Conservation (phyloP, 2,329 filamentous ascomycete genomes). For the Pseudogymnoascus sp. region DNA sequence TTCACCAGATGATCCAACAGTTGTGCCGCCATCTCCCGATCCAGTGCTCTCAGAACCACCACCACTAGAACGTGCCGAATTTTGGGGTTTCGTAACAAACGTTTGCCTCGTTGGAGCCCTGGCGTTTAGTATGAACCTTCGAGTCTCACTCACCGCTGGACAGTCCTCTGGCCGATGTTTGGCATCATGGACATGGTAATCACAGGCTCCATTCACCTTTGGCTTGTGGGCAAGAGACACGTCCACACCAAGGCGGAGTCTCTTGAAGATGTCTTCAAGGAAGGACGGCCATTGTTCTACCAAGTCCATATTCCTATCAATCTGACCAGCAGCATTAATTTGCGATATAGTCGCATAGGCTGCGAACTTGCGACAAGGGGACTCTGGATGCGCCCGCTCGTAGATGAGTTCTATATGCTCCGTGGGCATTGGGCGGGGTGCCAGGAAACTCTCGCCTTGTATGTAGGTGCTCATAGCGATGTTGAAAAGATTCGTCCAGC, state of each 20-base stretch:
- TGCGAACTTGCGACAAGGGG: constrained; percentile 15
- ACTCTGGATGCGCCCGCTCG: constrained; percentile 15
- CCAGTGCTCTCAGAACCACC: background rate
- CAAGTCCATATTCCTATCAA: constrained; percentile 10
- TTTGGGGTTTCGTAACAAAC: background rate
- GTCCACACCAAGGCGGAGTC: background rate
- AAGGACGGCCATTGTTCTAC: constrained; percentile 8
- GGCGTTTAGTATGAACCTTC: background rate
- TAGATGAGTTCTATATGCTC: constrained; percentile 17
- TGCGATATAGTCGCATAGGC: constrained; percentile 13
- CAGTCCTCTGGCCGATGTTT: background rate
- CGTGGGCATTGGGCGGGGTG: constrained; percentile 1
- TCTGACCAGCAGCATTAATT: background rate
- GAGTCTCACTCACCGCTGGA: background rate
- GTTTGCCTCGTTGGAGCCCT: background rate
- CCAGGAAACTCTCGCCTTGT: constrained; percentile 14
- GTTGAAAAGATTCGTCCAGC: constrained; percentile 19
- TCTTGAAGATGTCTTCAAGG: constrained; percentile 10
- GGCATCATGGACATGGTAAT: constrained; percentile 1
- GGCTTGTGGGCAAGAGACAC: background rate
- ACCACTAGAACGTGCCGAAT: background rate
- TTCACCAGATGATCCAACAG: background rate
- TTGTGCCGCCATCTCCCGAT: background rate
- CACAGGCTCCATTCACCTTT: background rate
- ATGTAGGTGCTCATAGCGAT: constrained; percentile 17